Conservation (phyloP, 192 early-diverging fungal genomes). For the Thamnidium elegans region DNA sequence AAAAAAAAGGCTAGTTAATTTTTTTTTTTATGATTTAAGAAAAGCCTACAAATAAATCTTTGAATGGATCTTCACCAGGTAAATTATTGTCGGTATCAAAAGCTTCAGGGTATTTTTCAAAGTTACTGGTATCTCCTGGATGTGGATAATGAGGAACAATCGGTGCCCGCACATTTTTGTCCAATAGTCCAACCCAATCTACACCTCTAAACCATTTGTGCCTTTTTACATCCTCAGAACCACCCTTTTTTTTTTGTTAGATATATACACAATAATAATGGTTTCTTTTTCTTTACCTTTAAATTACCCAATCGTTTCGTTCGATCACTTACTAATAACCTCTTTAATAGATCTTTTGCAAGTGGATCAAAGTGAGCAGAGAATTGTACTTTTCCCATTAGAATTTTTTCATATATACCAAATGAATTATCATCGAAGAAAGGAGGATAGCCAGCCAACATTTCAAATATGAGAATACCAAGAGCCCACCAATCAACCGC, state of each 20-base stretch:
- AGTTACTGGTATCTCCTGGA: constrained; percentile 95
- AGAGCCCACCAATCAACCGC: constrained; percentile 99
- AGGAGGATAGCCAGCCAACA: constrained; percentile 96
- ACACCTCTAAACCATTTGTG: constrained; percentile 95
- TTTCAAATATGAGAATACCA: constrained; percentile 96
- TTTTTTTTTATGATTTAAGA: constrained; percentile 39
- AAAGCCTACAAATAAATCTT: constrained; percentile 75
- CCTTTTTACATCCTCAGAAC: constrained; percentile 86
- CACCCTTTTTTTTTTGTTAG: constrained; percentile 49
- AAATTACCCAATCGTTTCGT: constrained; percentile 94
- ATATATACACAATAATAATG: background rate
- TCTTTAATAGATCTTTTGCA: constrained; percentile 88
- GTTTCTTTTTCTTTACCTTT: constrained; percentile 36
- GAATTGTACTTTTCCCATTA: constrained; percentile 86
- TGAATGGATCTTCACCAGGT: constrained; percentile 70
- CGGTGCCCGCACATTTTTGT: constrained; percentile 76
- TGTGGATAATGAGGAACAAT: constrained; percentile 86
- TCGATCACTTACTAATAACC: constrained; percentile 87
- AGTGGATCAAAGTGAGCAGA: constrained; percentile 81
- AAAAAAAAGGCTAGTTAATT: background rate
- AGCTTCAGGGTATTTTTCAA: constrained; percentile 94
- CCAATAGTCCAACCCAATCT: constrained; percentile 86
- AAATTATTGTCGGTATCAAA: constrained; percentile 49
- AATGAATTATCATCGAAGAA: constrained; percentile 98
- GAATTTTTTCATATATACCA: constrained; percentile 98